Evolutionary conservation across 208 protist genomes (phyloP).

Genomic region (Leptomonas seymouri): DNA sequence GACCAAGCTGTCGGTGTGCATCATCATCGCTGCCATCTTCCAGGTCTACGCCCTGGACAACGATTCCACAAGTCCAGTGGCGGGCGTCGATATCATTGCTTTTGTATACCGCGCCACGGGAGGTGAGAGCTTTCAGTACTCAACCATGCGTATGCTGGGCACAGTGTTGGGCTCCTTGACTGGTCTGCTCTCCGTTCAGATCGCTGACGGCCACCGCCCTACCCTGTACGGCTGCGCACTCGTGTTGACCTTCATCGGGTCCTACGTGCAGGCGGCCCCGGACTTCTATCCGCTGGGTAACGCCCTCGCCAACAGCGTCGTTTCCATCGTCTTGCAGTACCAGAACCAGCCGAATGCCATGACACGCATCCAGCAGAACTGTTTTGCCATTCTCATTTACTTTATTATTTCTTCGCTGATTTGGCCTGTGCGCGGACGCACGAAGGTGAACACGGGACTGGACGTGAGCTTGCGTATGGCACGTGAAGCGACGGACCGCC

Average conservation of each 20-base stretch:
- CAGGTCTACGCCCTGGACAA: slow-evolving; percentile 79
- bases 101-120: slow-evolving; percentile 81
- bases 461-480: slow-evolving; percentile 73
- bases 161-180: slow-evolving; percentile 82
- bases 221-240: slow-evolving; percentile 65
- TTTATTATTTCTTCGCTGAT: slow-evolving; percentile 78
- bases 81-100: slow-evolving; percentile 81
- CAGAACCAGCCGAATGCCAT: slow-evolving; percentile 50
- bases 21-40: slow-evolving; percentile 72
- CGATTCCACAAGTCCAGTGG: slow-evolving; percentile 56
- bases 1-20: slow-evolving; percentile 76
- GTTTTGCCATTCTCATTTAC: slow-evolving; percentile 88
- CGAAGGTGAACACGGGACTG: slow-evolving; percentile 73
- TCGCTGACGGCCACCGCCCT: slow-evolving; percentile 48
- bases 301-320: slow-evolving; percentile 78
- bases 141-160: slow-evolving; percentile 76
- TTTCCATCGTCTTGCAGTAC: slow-evolving; percentile 84
- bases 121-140: slow-evolving; percentile 85
- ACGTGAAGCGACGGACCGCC: slow-evolving; percentile 62
- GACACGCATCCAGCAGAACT: slow-evolving; percentile 90
- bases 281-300: slow-evolving; percentile 71
- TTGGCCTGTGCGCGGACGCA: slow-evolving; percentile 80
- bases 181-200: slow-evolving; percentile 67
- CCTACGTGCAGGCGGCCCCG: slow-evolving; percentile 72
- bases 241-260: slow-evolving; percentile 73